Evolutionary conservation across 208 protist species (phyloP), one percentile per base, ranked within the genome.

Genomic region (Naegleria fowleri): DNA sequence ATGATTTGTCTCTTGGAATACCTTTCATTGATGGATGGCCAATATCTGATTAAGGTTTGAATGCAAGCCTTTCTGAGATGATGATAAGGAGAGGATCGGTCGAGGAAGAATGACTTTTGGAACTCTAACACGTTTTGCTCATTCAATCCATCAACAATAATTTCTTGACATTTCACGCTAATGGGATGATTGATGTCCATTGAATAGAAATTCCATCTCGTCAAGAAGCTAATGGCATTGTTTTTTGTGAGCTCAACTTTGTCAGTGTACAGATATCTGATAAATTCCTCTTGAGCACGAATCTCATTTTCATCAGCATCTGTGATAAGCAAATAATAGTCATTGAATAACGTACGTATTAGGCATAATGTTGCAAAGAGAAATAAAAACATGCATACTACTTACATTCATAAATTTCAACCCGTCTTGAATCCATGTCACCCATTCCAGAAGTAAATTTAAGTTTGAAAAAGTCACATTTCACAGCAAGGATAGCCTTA

Each of bases 381-480:
- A 19, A 67, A n/a, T n/a, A n/a, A n/a, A n/a, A n/a, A n/a, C 43
- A 48, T 48, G 43, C 43, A 48, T 48, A 7, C 5, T 79, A 19
- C 29, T 19, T 36, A 79, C n/a, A 19, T 25, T 79, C 67, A 79
- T 25, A 79, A 79, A 79, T 79, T 25, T 79, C 67, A 79, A 79
- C 25, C 1, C 19, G 13, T n/a, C 19, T 6, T 15, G 67, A 29
- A 7, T 29, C 40, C 33, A 40, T 29, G 39, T 88, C 85, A 6
- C 39, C 36, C 85, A 88, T 88, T 58, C 85, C 85, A 38, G 29
- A 40, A 4, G 85, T 43, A 13, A 88, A 88, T 39, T 88, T 58
- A 16, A 36, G 5, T 13, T 58, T 88, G 40, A 88, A 88, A 38
- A 40, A 88, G 36, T 88, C 85, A 36, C 85, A 58, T 16, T 39